phyloP scores from a whole-genome alignment of 1,284 basidiomycete species.

The Leccinum insolens region DNA sequence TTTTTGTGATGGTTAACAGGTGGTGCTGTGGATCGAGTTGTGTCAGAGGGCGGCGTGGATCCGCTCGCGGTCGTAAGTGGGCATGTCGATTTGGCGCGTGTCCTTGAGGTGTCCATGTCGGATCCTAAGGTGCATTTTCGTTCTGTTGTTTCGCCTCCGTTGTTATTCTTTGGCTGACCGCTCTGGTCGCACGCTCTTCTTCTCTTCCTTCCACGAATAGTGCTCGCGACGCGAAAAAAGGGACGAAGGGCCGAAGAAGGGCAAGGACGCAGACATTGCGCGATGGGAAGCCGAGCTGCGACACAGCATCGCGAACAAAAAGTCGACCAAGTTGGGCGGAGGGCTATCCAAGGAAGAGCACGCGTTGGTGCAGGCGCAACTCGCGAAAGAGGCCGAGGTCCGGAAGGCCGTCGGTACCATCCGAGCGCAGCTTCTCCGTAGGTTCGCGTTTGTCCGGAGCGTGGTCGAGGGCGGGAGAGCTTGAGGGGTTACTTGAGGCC shows the following conservation, averaged over 20 bases:
- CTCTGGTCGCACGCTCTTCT: neutral
- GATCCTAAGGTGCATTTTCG: constrained; percentile 45
- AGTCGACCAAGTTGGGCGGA: constrained; percentile 28
- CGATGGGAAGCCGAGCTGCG: constrained; percentile 96
- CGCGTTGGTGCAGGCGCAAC: constrained; percentile 76
- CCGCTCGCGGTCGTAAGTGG: constrained; percentile 63
- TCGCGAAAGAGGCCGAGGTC: constrained; percentile 74
- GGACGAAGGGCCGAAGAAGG: constrained; percentile 62
- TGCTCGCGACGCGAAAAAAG: constrained; percentile 67
- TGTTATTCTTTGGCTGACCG: neutral
- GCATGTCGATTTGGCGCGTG: constrained; percentile 51
- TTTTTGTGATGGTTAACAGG: constrained; percentile 35
- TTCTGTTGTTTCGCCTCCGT: neutral
- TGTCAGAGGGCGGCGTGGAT: constrained; percentile 71
- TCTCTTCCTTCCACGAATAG: constrained; percentile 38
- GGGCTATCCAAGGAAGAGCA: constrained; percentile 84
- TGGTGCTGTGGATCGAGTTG: constrained; percentile 79
- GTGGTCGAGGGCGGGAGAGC: constrained; percentile 48
- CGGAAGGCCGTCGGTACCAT: constrained; percentile 61
- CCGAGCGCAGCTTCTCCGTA: constrained; percentile 62
- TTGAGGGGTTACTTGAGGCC: constrained; percentile 59
- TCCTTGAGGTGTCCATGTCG: constrained; percentile 49
- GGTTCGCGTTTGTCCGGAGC: constrained; percentile 67
- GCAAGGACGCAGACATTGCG: constrained; percentile 85
- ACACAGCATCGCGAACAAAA: constrained; percentile 80